Evolutionary conservation across 306 rosid species (phyloP).

Genomic region (Cicer yamashitae): DNA sequence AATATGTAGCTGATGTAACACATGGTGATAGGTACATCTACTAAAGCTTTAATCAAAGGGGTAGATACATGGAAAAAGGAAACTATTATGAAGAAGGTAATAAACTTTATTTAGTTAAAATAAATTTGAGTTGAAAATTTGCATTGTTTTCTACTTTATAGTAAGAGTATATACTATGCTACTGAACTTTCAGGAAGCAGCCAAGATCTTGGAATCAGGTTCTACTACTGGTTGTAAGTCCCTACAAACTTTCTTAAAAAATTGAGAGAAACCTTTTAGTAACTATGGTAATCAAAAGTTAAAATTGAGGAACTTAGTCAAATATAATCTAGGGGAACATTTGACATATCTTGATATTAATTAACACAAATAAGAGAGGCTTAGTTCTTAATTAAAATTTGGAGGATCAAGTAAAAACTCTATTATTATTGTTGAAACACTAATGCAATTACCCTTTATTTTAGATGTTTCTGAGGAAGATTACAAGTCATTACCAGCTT

Average conservation of each 20-base stretch:
- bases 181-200: conserved; percentile 68
- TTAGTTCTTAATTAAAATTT: too few species aligned
- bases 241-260: conserved; percentile 2
- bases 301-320: too few species aligned
- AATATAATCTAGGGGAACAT: too few species aligned
- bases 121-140: conserved; percentile 15
- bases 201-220: conserved; percentile 60
- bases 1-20: not conserved
- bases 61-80: conserved; percentile 81
- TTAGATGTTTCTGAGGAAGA: conserved; percentile 63
- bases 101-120: conserved; percentile 21
- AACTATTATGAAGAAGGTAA: conserved; percentile 73
- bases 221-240: conserved; percentile 60
- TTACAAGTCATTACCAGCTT: conserved; percentile 62
- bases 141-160: conserved; percentile 17
- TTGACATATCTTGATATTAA: too few species aligned
- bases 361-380: too few species aligned
- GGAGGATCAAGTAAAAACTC: not conserved
- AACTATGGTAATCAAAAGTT: not conserved
- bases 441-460: conserved; percentile 29
- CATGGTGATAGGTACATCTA: conserved; percentile 63
- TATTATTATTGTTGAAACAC: not conserved
- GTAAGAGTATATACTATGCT: conserved; percentile 1
- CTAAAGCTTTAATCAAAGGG: conserved; percentile 79
- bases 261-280: conserved; percentile 9